phyloP scores from a whole-genome alignment of 192 early-diverging fungal species.

The Coemansia sp. region DNA sequence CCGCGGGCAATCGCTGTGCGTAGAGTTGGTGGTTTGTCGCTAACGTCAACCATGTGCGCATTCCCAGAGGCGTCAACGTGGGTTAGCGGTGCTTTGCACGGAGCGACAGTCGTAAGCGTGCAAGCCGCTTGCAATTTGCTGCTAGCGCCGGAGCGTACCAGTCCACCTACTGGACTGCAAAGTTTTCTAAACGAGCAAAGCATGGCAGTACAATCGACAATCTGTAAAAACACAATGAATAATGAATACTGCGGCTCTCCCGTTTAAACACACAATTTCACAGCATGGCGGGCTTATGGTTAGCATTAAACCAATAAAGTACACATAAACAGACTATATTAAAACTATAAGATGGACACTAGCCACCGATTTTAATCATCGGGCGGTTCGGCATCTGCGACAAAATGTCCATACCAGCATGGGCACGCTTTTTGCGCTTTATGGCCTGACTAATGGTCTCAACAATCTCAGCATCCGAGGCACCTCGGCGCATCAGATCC shows the following conservation, averaged over 20 bases:
- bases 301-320: neutral
- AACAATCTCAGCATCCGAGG: conserved; percentile 65
- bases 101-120: neutral
- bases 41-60: conserved; percentile 88
- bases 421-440: conserved; percentile 86
- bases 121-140: neutral
- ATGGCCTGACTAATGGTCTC: conserved; percentile 76
- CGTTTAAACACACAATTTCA: neutral
- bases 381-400: conserved; percentile 84
- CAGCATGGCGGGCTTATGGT: conserved; percentile 1
- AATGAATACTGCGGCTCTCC: neutral
- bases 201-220: neutral
- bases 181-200: neutral
- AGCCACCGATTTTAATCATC: conserved; percentile 96
- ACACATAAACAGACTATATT: neutral
- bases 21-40: conserved; percentile 63
- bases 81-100: conserved; percentile 49
- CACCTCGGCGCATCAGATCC: conserved; percentile 69
- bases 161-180: neutral
- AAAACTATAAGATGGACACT: neutral
- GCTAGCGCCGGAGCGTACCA: neutral
- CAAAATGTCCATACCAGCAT: conserved; percentile 90
- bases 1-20: conserved; percentile 76
- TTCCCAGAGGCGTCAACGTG: conserved; percentile 78
- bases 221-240: neutral